These are phyloP conservation scores for Macadamia tetraphylla DNA, from an alignment of 164 flowering plant genomes.

Conservation along the genomic window DNA sequence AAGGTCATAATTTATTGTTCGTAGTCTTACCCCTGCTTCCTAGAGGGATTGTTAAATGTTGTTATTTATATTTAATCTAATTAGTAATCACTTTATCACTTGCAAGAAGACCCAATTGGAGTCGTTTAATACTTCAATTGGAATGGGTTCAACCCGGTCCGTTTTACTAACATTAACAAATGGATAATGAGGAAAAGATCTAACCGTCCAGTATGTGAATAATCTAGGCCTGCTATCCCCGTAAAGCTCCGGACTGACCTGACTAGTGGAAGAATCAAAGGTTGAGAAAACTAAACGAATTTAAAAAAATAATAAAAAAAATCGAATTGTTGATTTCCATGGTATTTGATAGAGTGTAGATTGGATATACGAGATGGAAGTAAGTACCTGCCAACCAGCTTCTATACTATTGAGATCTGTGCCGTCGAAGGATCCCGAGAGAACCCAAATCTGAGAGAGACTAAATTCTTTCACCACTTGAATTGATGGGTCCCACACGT, in stretches of 20 bases:
- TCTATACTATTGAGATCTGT: constrained; percentile 94
- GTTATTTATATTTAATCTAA: too few relatives aligned
- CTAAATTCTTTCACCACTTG: constrained; percentile 81
- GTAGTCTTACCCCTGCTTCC: too few relatives aligned
- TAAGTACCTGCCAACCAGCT: constrained; percentile 99
- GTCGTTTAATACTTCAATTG: too few relatives aligned
- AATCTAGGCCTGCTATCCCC: constrained; percentile 96
- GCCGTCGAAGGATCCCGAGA: constrained; percentile 85
- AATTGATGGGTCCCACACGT: constrained; percentile 93
- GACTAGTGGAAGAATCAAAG: constrained; percentile 80
- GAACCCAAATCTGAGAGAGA: constrained; percentile 87
- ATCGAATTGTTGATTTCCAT: not conserved
- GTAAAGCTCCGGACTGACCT: constrained; percentile 99
- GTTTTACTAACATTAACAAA: too few relatives aligned
- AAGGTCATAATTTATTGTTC: not conserved
- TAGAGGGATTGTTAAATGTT: too few relatives aligned
- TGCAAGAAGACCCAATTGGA: too few relatives aligned
- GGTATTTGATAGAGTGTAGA: constrained; percentile 10
- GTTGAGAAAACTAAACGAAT: constrained; percentile 31
- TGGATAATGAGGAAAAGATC: constrained; percentile 18
- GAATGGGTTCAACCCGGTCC: too few relatives aligned
- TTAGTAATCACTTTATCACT: too few relatives aligned
- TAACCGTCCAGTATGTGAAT: constrained; percentile 99
- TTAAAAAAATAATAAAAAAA: not conserved
- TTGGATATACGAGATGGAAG: constrained; percentile 22